Percentiles rank a stretch among this genome's conserved stretches.
These are phyloP conservation scores for Rhytidiadelphus loreus DNA, from an alignment of 225 moss, liverwort and hornwort species.

Conservation along the genomic window DNA sequence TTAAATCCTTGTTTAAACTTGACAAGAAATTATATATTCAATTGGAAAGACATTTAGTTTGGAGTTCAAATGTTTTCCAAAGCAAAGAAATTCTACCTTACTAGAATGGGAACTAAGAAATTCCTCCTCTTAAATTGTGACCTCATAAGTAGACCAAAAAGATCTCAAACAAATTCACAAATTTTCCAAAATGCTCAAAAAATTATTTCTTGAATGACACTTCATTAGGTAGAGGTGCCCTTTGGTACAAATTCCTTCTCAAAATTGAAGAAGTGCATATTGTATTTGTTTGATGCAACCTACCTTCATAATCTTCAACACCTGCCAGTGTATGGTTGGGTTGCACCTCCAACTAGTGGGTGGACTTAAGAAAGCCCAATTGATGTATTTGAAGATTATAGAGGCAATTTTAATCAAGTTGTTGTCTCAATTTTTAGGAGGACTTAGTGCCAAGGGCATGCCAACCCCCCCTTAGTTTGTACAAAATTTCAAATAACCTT, in stretches of 20 bases:
- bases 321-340: too few relatives aligned
- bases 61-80: not conserved
- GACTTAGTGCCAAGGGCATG: not conserved
- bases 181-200: not conserved
- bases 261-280: not conserved
- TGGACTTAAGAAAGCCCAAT: accelerated
- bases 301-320: not conserved
- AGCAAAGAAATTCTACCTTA: not conserved
- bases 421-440: not conserved
- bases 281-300: accelerated
- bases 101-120: not conserved
- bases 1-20: too few relatives aligned
- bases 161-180: not conserved
- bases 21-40: too few relatives aligned
- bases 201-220: not conserved
- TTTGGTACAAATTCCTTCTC: accelerated
- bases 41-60: not conserved
- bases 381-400: not conserved
- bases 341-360: accelerated
- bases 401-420: accelerated
- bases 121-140: not conserved
- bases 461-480: accelerated
- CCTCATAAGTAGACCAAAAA: not conserved
- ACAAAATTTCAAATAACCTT: not conserved
- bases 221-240: accelerated